Evolutionary conservation across 2,329 filamentous ascomycete species (phyloP).

Genomic region (Dichotomopilus funicola): DNA sequence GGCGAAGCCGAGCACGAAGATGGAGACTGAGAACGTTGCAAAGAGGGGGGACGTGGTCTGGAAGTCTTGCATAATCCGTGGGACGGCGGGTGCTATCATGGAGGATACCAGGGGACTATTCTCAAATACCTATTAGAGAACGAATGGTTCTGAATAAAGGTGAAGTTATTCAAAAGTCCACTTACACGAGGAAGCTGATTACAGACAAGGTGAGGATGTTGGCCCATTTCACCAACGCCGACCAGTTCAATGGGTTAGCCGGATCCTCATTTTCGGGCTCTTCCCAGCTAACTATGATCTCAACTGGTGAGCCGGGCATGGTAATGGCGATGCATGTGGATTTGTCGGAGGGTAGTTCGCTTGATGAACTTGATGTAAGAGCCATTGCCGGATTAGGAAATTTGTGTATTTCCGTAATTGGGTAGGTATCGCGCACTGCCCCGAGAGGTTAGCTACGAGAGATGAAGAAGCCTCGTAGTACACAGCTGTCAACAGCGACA

Average conservation of each 20-base stretch:
- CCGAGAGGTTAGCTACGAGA: too few species aligned
- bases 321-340: neutral
- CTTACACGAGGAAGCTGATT: conserved; percentile 4
- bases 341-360: neutral
- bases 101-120: conserved; percentile 1
- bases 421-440: too few species aligned
- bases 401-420: too few species aligned
- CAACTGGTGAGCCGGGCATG: neutral
- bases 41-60: neutral
- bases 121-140: neutral
- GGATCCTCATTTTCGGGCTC: neutral
- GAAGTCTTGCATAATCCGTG: neutral
- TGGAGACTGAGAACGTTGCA: conserved; percentile 1
- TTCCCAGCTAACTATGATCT: neutral
- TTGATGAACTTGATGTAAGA: neutral
- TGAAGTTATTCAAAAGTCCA: neutral
- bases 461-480: too few species aligned
- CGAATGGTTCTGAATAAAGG: neutral
- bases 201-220: neutral
- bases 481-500: too few species aligned
- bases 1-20: conserved; percentile 33
- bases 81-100: conserved; percentile 2
- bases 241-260: conserved; percentile 1
- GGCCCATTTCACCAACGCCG: conserved; percentile 1
- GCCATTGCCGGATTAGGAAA: too few species aligned